Percentiles rank a stretch among this genome's conserved stretches.
Conservation (phyloP, 148 eudicot genomes). For the Drosera capensis region DNA sequence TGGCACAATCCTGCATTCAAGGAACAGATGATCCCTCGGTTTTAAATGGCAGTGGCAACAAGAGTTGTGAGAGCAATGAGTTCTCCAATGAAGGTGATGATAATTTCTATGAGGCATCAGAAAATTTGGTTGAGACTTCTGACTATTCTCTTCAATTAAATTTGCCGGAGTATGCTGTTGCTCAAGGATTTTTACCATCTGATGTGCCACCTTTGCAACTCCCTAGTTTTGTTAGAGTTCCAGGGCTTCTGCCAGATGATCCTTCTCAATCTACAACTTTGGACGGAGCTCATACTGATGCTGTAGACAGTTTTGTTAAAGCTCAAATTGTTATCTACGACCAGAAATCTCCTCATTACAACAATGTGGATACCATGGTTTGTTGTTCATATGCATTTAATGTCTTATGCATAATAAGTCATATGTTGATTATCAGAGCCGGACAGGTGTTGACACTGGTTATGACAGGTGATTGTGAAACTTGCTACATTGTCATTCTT, state of each 20-base stretch:
- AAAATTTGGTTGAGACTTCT: conserved; percentile 41
- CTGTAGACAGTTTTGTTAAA: conserved; percentile 78
- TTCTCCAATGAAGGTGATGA: conserved; percentile 61
- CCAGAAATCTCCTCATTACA: conserved; percentile 62
- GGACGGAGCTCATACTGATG: conserved; percentile 22
- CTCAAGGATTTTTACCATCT: conserved; percentile 17
- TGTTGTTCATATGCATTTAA: conserved; percentile 11
- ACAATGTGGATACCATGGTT: conserved; percentile 56
- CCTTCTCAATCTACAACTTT: conserved; percentile 21
- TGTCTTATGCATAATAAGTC: background rate
- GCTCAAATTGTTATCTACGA: conserved; percentile 81
- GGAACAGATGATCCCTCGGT: conserved; percentile 33
- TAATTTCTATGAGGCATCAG: conserved; percentile 77
- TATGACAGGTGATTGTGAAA: conserved; percentile 70
- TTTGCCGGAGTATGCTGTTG: conserved; percentile 11
- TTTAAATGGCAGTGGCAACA: conserved; percentile 19
- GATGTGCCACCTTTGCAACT: conserved; percentile 33
- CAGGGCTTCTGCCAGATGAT: conserved; percentile 56
- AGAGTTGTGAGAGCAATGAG: conserved; percentile 20
- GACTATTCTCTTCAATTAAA: conserved; percentile 27
- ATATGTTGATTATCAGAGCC: conserved; percentile 3
- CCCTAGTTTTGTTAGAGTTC: conserved; percentile 52
- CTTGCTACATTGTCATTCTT: conserved; percentile 90
- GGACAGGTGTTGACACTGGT: background rate
- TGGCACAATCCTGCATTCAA: conserved; percentile 74